Evolutionary conservation across 2,329 filamentous ascomycete genomes (phyloP).

Genomic region (Alternaria sp.): DNA sequence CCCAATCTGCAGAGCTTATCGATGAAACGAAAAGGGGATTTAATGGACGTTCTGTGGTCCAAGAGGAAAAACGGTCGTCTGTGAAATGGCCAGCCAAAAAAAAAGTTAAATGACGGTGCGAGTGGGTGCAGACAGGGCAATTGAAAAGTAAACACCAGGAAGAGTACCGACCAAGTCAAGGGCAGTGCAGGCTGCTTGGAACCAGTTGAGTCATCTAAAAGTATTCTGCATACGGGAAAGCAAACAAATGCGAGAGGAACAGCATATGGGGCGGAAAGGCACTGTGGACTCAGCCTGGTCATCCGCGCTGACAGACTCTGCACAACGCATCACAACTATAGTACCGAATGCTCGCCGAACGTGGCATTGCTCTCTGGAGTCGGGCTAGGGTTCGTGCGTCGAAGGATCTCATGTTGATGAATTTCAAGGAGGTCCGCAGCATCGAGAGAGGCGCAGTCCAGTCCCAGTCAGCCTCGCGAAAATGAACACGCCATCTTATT

Average conservation of each 20-base stretch:
- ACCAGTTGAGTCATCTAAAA: constrained; percentile 13
- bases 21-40: constrained; percentile 23
- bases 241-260: constrained; percentile 24
- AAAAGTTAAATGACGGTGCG: neutral
- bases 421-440: constrained; percentile 7
- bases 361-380: neutral
- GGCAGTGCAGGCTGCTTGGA: constrained; percentile 16
- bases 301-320: constrained; percentile 5
- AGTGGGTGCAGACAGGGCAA: neutral
- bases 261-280: constrained; percentile 23
- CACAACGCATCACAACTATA: constrained; percentile 18
- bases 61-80: constrained; percentile 4
- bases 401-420: constrained; percentile 5
- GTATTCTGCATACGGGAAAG: constrained; percentile 18
- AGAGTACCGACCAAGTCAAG: constrained; percentile 7
- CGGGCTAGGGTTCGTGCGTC: neutral
- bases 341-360: constrained; percentile 16
- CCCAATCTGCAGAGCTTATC: constrained; percentile 23
- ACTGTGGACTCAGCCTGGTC: constrained; percentile 20
- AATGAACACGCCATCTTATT: constrained; percentile 16
- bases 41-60: constrained; percentile 7
- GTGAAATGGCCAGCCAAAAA: constrained; percentile 9
- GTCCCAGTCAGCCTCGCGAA: constrained; percentile 10
- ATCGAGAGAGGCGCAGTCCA: constrained; percentile 8
- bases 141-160: constrained; percentile 8